These are phyloP conservation scores for Microcos paniculata DNA, from an alignment of 345 rosid genomes.

Conservation along the genomic window DNA sequence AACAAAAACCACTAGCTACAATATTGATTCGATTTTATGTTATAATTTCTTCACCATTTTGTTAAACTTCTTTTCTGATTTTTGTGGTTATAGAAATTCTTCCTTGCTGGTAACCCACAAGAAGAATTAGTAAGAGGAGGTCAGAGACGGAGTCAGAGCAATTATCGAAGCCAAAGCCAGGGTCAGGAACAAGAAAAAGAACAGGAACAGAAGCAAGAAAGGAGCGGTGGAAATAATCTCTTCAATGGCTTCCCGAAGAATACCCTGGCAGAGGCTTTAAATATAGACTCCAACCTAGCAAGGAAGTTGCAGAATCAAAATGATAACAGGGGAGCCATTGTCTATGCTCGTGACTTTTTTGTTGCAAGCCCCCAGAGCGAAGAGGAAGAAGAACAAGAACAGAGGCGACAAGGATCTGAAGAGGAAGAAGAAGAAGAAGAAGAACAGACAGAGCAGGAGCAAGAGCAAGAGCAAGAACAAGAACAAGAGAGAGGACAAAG, in stretches of 20 bases:
- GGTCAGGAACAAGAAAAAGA: no score
- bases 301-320: slow-evolving; percentile 37
- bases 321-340: slow-evolving; percentile 56
- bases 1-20: no score
- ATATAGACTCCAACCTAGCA: slow-evolving; percentile 44
- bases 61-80: no score
- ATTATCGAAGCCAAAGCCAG: no score
- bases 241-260: slow-evolving; percentile 44
- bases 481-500: background rate
- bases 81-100: slow-evolving; percentile 36
- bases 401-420: no score
- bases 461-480: slow-evolving; percentile 12
- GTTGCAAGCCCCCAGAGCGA: slow-evolving; percentile 23
- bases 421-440: background rate
- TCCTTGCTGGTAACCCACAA: slow-evolving; percentile 50
- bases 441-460: background rate
- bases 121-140: slow-evolving; percentile 12
- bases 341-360: slow-evolving; percentile 39
- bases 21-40: no score
- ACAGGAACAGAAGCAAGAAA: no score
- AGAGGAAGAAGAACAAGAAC: slow-evolving; percentile 10
- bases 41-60: no score
- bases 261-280: slow-evolving; percentile 46
- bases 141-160: background rate
- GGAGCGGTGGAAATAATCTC: slow-evolving; percentile 28